Evolutionary conservation across 306 rosid species (phyloP), one percentile per base, ranked within the genome.

Genomic region (Trifolium fragiferum): DNA sequence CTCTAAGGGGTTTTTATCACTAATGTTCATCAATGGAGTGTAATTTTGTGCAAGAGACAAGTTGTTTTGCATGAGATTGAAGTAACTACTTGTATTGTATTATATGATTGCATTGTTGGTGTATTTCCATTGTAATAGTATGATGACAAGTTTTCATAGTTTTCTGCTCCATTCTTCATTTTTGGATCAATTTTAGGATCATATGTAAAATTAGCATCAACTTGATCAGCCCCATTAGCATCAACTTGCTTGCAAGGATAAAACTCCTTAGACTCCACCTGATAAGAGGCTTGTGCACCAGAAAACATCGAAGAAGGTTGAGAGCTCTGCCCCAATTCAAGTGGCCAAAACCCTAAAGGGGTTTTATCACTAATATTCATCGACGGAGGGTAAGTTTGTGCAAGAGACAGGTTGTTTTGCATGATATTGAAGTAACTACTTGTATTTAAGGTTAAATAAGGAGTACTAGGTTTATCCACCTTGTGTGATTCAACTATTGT

Each of bases 51-150:
- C 13, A 54, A 66, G 50, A 55, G 37, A 7, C 43, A 21, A 66
- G 6, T 38, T 75, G 13, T 38, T 65, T 38, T 33, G 74, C 59
- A 66, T 67, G 60, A 55, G 30, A 25, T 76, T 53, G 41, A 51
- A 59, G 8, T 53, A 40, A 23, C 32, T 76, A 54, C 2, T 67
- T 67, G 80, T 15, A 14, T 76, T 66, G 25, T n/a, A n/a, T n/a
- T n/a, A 76, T 55, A 54, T 54, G 73, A 50, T 10, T 66, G 58
- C 33, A 40, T 18, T 14, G 16, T 1, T 12, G 2, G 40, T 16
- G 61, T 8, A 76, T 66, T 53, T 27, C 74, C 67, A 16, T 66
- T 66, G 66, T 55, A 76, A 41, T 76, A 75, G 41, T 11, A 62
- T 33, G 72, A 18, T 19, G 13, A 38, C 4, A 13, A 5, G 13